Base-by-base conservation (phyloP, 1,284 basidiomycete genomes). In the Trametes hirsuta region DNA sequence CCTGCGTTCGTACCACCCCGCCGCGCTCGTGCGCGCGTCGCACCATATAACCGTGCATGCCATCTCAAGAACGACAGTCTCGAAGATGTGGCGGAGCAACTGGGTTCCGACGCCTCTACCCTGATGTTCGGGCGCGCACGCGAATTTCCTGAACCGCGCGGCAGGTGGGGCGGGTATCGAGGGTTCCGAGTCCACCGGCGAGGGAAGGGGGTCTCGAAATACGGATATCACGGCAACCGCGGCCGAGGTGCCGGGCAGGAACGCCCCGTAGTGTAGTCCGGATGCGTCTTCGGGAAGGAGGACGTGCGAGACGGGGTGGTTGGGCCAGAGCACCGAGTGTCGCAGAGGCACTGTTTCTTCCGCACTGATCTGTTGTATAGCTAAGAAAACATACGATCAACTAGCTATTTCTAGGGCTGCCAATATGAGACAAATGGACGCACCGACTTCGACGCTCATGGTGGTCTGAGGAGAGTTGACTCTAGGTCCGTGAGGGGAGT, bases 101-200 rank as follows among this genome's bases (percentile, higher is more conserved):
- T 67, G 71, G 21, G 81, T 80, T 22, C 84, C 84, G 58, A 88
- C 77, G 21, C 85, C 85, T 59, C 68, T 77, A 21, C 79, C 75
- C 68, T 79, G 78, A 66, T 78, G 76, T n/a, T 68, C 62, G 24
- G 76, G 74, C 45, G 79, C 74, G 67, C 83, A 87, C 12, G 85
- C 82, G 68, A 87, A 86, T 69, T 87, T 87, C 60, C 84, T 76
- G 71, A 87, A 86, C n/a, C 84, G 79, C 25, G 78, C 78, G 2
- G 76, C 69, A 6, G 34, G 47, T 11, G 34, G 47, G 36, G 46
- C 49, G 41, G 30, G 10, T 11, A 37, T 21, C 15, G 56, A 35
- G 18, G 34, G 37, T 12, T 47, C 53, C 53, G 55, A 30, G 8
- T 55, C 61, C 24, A 52, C 45, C 42, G 61, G 24, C 24, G 24